Percentiles rank a stretch among this genome's conserved stretches.
Conservation (phyloP, 116 monocot species). For the Iris pallida region DNA sequence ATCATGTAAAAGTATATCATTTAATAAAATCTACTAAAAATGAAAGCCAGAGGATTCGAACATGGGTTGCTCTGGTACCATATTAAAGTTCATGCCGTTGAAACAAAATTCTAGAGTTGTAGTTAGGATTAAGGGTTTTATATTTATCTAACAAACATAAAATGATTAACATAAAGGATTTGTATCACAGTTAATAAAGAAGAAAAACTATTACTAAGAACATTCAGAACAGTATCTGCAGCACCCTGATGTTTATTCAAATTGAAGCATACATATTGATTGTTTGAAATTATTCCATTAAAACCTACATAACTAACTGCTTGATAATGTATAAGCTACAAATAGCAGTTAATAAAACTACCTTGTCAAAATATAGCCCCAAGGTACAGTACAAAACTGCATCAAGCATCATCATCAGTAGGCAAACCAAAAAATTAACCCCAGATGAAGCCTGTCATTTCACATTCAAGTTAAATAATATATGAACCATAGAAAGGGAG, state of each 20-base stretch:
- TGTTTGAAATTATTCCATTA: not conserved
- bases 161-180: no score
- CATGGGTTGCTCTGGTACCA: no score
- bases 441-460: constrained; percentile 65
- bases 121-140: no score
- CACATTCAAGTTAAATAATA: constrained; percentile 1
- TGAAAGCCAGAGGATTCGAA: no score
- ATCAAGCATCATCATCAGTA: constrained; percentile 74
- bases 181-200: no score
- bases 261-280: constrained; percentile 2
- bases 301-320: not conserved
- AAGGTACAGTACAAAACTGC: constrained; percentile 48
- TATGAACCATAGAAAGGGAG: constrained; percentile 4
- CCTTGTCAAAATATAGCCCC: constrained; percentile 81
- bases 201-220: no score
- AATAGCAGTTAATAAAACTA: constrained; percentile 23
- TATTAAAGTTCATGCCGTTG: no score
- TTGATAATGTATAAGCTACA: not conserved
- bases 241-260: not conserved
- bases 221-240: no score
- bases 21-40: no score
- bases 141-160: no score
- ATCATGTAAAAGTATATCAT: no score
- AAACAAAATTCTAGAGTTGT: no score
- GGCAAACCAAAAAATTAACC: constrained; percentile 81